Evolutionary conservation across 805 yeast genomes (phyloP), one percentile per base, ranked within the genome.

Genomic region (Kodamaea nitidulidarum): DNA sequence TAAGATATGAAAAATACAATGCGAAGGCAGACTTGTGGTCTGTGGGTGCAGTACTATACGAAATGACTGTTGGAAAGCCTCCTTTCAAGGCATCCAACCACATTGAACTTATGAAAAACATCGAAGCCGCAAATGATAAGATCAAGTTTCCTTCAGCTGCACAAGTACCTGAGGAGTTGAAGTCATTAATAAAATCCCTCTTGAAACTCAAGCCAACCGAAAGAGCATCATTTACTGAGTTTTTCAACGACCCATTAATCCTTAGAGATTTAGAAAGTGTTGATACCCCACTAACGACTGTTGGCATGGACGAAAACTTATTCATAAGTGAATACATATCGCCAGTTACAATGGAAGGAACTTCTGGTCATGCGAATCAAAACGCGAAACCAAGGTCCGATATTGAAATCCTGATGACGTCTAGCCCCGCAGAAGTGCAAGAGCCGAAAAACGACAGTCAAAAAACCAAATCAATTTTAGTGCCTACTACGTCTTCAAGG

Each of bases 21-120:
- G 98, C 98, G 4, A 90, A 88, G 58, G 98, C 97, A 0, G 98
- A 93, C 58, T 64, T 93, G 47, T 93, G 98, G 98, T 88, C 97
- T 5, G 96, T 91, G 4, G 98, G 98, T 3, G 95, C 98, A 1
- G 98, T 93, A 1, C 66, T 90, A 9, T 93, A 82, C 61, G 98
- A 93, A 61, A 90, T 93, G 96, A 76, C 86, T 9, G 88, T 86
- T 21, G 98, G 98, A n/a, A 84, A 77, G 60, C 96, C 98, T 1
- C 98, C 98, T 0, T 93, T 90, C 60, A 80, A 84, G 48, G 98
- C 98, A 3, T 79, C 84, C 3, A 93, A 93, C 56, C 98, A 91
- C 58, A 80, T 93, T 45, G 97, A 91, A 56, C 72, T 93, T 40
- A 74, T 86, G 54, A 81, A 85, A 60, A 86, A 82, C 54, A 93